These are phyloP conservation scores for Forsythia suspensa DNA, from an alignment of 257 asterid species.

Conservation along the genomic window DNA sequence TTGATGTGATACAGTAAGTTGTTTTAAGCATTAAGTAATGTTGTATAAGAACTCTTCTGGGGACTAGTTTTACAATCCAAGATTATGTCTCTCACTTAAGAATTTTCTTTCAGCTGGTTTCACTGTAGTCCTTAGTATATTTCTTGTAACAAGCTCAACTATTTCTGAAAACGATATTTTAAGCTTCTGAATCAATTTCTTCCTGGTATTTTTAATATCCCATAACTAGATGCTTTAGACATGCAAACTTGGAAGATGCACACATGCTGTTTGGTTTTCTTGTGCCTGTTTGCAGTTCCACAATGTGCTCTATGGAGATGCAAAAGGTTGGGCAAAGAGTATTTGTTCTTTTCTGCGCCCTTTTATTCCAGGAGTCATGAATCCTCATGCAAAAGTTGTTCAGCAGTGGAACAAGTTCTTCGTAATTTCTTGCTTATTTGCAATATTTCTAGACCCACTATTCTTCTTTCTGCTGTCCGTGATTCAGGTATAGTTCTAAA, in stretches of 20 bases:
- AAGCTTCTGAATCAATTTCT: too few species aligned
- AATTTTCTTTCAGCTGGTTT: too few species aligned
- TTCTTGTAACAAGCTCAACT: too few species aligned
- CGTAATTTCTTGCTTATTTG: slow-evolving; percentile 67
- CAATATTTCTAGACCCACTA: slow-evolving; percentile 74
- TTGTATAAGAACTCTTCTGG: too few species aligned
- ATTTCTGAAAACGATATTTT: too few species aligned
- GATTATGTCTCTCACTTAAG: too few species aligned
- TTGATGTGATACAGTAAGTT: too few species aligned
- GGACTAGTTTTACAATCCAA: too few species aligned
- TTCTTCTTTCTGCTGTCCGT: slow-evolving; percentile 71
- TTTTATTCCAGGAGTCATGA: slow-evolving; percentile 69
- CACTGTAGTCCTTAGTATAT: too few species aligned
- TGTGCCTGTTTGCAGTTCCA: slow-evolving; percentile 53
- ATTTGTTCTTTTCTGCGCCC: slow-evolving; percentile 30
- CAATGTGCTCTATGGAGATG: slow-evolving; percentile 68
- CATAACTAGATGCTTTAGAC: background rate
- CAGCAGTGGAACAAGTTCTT: slow-evolving; percentile 87
- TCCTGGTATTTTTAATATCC: background rate
- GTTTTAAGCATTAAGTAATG: too few species aligned
- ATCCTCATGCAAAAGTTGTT: slow-evolving; percentile 62
- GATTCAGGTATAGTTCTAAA: slow-evolving; percentile 43
- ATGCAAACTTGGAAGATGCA: slow-evolving; percentile 4
- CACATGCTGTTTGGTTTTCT: slow-evolving; percentile 13
- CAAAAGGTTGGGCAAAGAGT: slow-evolving; percentile 73